Evolutionary conservation across 2,329 filamentous ascomycete genomes (phyloP).

Genomic region (Stachybotrys echinatus): DNA sequence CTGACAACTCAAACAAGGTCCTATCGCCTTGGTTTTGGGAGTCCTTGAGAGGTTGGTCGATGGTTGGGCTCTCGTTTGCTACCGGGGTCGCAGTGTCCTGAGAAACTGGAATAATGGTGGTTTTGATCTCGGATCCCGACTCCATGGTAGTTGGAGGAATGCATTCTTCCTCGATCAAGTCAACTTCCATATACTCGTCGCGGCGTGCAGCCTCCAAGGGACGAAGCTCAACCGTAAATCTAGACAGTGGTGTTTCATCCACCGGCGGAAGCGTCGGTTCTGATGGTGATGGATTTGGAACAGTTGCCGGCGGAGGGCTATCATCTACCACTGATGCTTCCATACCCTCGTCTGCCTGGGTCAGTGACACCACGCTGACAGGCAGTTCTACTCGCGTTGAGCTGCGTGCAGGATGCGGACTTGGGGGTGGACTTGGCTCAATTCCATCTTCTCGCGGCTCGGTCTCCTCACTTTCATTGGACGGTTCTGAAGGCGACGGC

Average conservation of each 20-base stretch:
- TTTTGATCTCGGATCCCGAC: too few species aligned
- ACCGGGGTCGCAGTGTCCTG: conserved; percentile 19
- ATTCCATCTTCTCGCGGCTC: not conserved
- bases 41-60: too few species aligned
- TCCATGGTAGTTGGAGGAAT: too few species aligned
- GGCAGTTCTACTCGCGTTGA: not conserved
- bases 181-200: not conserved
- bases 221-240: not conserved
- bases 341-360: too few species aligned
- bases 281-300: too few species aligned
- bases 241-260: not conserved
- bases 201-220: not conserved
- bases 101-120: conserved; percentile 23
- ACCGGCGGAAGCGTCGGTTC: too few species aligned
- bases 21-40: not conserved
- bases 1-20: conserved; percentile 22
- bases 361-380: not conserved
- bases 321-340: too few species aligned
- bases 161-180: not conserved
- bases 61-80: too few species aligned
- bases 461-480: not conserved
- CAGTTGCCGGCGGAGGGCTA: too few species aligned
- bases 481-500: not conserved
- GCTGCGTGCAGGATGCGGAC: not conserved
- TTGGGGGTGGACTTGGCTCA: not conserved